phyloP scores from a whole-genome alignment of 2,329 filamentous ascomycete species.

The Lasiodiplodia gonubiensis region DNA sequence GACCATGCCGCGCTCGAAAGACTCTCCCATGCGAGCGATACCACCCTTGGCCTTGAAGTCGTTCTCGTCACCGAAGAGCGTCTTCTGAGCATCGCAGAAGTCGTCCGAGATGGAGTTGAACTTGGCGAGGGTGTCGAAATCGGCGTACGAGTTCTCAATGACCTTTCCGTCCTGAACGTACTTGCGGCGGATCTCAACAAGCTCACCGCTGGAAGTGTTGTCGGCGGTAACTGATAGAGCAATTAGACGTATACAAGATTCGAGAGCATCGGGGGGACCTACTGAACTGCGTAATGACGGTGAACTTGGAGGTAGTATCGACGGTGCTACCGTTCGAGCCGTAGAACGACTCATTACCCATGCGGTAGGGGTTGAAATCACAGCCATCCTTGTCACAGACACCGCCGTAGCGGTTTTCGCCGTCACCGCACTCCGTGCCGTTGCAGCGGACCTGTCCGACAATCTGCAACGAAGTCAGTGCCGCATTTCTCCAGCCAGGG shows the following conservation, averaged over 20 bases:
- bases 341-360: conserved; percentile 69
- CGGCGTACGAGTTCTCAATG: conserved; percentile 52
- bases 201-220: conserved; percentile 37
- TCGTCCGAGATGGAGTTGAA: conserved; percentile 61
- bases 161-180: conserved; percentile 59
- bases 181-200: conserved; percentile 55
- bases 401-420: conserved; percentile 62
- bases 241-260: conserved; percentile 30
- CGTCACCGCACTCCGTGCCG: conserved; percentile 51
- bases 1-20: conserved; percentile 65
- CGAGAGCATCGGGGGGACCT: conserved; percentile 19
- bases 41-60: conserved; percentile 63
- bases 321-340: conserved; percentile 57
- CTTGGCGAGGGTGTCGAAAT: conserved; percentile 52
- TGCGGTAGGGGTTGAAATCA: conserved; percentile 66
- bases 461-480: conserved; percentile 31
- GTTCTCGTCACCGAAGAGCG: conserved; percentile 60
- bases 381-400: conserved; percentile 73
- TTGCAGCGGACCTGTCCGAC: conserved; percentile 59
- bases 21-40: conserved; percentile 60
- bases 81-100: conserved; percentile 64
- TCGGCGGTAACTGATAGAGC: conserved; percentile 4
- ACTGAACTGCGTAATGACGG: conserved; percentile 60
- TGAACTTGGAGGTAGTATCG: conserved; percentile 52
- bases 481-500: neutral